Conservation (phyloP, 176 grass and related monocot species). For the Metroxylon sagu region DNA sequence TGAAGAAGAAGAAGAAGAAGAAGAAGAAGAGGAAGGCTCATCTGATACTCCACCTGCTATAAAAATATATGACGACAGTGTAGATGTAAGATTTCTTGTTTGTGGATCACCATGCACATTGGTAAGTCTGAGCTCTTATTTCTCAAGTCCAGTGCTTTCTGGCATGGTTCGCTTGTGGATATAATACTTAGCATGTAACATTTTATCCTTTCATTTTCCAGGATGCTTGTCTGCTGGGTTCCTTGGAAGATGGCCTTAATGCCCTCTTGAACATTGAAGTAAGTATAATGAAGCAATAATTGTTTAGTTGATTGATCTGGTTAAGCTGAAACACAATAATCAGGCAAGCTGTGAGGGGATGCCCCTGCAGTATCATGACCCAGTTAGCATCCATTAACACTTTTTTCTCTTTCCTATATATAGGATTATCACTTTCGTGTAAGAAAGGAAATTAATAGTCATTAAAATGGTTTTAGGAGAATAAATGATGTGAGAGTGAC, state of each 20-base stretch:
- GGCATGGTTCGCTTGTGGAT: neutral
- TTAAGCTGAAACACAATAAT: too few species aligned
- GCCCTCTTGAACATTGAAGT: constrained; percentile 71
- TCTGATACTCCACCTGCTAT: constrained; percentile 28
- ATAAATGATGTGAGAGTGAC: too few species aligned
- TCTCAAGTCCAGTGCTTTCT: neutral
- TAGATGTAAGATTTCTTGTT: constrained; percentile 52
- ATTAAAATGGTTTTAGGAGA: too few species aligned
- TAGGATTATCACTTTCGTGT: too few species aligned
- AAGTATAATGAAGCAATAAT: neutral
- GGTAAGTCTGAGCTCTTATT: constrained; percentile 24
- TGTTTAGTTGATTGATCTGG: too few species aligned
- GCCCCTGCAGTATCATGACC: too few species aligned
- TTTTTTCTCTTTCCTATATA: too few species aligned
- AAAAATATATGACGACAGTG: constrained; percentile 49
- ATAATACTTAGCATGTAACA: constrained; percentile 7
- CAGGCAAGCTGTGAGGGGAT: too few species aligned
- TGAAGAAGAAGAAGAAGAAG: constrained; percentile 1
- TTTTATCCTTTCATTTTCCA: constrained; percentile 18
- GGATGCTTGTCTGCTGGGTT: constrained; percentile 52
- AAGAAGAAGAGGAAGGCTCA: constrained; percentile 40
- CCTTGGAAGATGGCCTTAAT: constrained; percentile 66
- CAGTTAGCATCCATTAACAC: too few species aligned
- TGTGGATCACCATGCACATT: constrained; percentile 43
- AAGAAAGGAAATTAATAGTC: too few species aligned